These are phyloP conservation scores for Phytophthora hibernalis DNA, from an alignment of 352 stramenopile genomes.

Conservation along the genomic window DNA sequence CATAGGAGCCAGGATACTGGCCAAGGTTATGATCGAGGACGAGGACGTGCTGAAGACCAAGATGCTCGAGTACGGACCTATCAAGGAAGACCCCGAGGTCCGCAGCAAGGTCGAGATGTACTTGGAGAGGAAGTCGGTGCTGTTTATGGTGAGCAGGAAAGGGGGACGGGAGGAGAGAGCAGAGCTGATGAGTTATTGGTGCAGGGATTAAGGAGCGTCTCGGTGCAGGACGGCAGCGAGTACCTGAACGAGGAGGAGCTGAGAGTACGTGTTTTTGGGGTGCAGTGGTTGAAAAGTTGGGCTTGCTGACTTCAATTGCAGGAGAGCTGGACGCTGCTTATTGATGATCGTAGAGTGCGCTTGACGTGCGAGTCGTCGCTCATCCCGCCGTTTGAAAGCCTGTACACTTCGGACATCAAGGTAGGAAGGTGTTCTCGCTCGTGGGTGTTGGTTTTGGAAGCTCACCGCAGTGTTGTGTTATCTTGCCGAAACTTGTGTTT, in stretches of 20 bases:
- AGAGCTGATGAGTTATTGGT: background rate
- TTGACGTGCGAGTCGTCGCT: slow-evolving; percentile 86
- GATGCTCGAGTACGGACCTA: slow-evolving; percentile 85
- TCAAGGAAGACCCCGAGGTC: slow-evolving; percentile 86
- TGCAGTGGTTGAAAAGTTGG: background rate
- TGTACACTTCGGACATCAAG: slow-evolving; percentile 77
- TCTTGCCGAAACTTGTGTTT: slow-evolving; percentile 7
- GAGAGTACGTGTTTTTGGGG: slow-evolving; percentile 40
- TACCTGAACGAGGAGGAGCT: slow-evolving; percentile 68
- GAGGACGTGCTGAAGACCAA: slow-evolving; percentile 76
- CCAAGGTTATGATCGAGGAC: slow-evolving; percentile 81
- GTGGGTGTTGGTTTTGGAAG: background rate
- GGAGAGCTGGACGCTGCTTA: slow-evolving; percentile 86
- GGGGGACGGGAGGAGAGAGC: slow-evolving; percentile 14
- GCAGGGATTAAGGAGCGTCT: slow-evolving; percentile 49
- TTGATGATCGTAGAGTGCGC: slow-evolving; percentile 78
- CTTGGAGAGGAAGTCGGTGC: slow-evolving; percentile 76
- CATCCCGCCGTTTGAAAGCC: slow-evolving; percentile 77
- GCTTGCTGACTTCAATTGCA: slow-evolving; percentile 27
- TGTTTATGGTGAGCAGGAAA: slow-evolving; percentile 64
- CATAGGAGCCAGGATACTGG: slow-evolving; percentile 77
- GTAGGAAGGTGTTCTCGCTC: slow-evolving; percentile 29
- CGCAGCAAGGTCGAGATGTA: slow-evolving; percentile 89
- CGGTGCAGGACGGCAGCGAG: slow-evolving; percentile 66
- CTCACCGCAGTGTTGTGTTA: slow-evolving; percentile 17